These are phyloP conservation scores for Amauroascus verrucosus DNA, from an alignment of 2,329 filamentous ascomycete genomes.

Conservation along the genomic window DNA sequence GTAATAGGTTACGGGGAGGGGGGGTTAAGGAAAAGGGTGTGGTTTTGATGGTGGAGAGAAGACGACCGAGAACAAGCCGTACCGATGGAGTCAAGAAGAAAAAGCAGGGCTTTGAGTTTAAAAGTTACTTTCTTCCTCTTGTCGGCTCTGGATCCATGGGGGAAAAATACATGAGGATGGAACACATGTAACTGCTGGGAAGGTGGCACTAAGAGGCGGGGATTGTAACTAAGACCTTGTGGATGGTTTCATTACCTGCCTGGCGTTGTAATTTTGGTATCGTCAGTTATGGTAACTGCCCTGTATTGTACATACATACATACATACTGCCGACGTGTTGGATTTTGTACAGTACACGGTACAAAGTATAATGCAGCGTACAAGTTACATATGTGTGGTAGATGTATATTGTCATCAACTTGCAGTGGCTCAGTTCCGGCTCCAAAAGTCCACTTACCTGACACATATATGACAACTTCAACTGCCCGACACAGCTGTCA, in stretches of 20 bases:
- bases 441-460: background rate
- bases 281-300: background rate
- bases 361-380: too few relatives aligned
- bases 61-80: constrained; percentile 4
- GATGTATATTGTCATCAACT: too few relatives aligned
- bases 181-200: constrained; percentile 1
- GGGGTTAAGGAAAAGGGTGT: background rate
- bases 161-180: background rate
- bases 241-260: constrained; percentile 8
- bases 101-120: constrained; percentile 6
- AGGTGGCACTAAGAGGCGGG: constrained; percentile 6
- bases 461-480: background rate
- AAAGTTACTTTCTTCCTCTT: background rate
- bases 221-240: constrained; percentile 2
- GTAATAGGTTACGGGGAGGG: background rate
- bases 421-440: too few relatives aligned
- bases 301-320: too few relatives aligned
- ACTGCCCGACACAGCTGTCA: background rate
- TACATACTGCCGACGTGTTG: too few relatives aligned
- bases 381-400: too few relatives aligned
- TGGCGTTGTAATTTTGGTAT: background rate
- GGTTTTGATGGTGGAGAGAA: background rate
- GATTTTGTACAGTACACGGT: too few relatives aligned
- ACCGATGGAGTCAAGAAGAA: background rate
- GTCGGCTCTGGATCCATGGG: background rate